phyloP scores from a whole-genome alignment of 352 stramenopile genomes.

The Globisporangium solare region DNA sequence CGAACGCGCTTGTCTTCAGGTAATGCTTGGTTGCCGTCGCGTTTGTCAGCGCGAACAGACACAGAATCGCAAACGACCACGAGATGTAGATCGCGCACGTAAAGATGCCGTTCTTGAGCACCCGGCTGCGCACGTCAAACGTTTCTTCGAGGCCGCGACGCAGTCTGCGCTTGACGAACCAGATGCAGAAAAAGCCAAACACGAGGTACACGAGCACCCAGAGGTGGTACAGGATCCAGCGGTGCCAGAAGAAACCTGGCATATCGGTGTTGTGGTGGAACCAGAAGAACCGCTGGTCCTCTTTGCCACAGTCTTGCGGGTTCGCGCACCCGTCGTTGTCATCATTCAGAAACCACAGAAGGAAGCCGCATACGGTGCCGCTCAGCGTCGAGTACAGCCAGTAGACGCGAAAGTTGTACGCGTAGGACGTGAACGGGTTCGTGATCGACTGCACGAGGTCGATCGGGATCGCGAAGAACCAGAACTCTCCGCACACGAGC shows the following conservation, averaged over 20 bases:
- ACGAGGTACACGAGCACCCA: slow-evolving; percentile 78
- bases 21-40: slow-evolving; percentile 28
- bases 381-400: slow-evolving; percentile 81
- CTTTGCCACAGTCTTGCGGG: slow-evolving; percentile 12
- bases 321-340: slow-evolving; percentile 18
- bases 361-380: slow-evolving; percentile 55
- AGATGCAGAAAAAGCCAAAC: slow-evolving; percentile 65
- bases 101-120: slow-evolving; percentile 75
- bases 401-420: slow-evolving; percentile 79
- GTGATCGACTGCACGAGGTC: slow-evolving; percentile 88
- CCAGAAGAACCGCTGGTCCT: slow-evolving; percentile 61
- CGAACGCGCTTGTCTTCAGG: slow-evolving; percentile 37
- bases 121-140: slow-evolving; percentile 73
- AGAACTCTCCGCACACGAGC: slow-evolving; percentile 83
- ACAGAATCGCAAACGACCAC: slow-evolving; percentile 75
- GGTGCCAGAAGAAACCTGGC: slow-evolving; percentile 74
- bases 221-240: slow-evolving; percentile 79
- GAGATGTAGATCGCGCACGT: slow-evolving; percentile 83
- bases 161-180: slow-evolving; percentile 75
- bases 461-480: slow-evolving; percentile 87
- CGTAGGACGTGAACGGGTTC: slow-evolving; percentile 87
- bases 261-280: slow-evolving; percentile 82
- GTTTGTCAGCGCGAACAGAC: slow-evolving; percentile 65
- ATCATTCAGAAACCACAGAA: slow-evolving; percentile 61
- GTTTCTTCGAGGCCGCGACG: slow-evolving; percentile 76